phyloP scores from a whole-genome alignment of 257 asterid species.

The Ligustrum vulgare region DNA sequence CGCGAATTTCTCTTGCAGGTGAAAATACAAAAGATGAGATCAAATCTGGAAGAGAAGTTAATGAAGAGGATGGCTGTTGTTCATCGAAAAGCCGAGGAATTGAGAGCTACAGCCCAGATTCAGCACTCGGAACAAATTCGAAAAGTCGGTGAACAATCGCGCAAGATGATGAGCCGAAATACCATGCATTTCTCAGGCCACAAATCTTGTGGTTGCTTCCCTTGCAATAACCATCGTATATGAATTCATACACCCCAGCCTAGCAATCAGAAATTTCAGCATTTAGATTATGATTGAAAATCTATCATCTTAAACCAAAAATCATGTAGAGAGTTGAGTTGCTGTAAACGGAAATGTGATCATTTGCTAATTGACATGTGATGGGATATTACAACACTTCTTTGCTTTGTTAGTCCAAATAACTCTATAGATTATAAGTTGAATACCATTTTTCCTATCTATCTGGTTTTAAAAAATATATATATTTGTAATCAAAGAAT shows the following conservation, averaged over 20 bases:
- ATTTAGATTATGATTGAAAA: background rate
- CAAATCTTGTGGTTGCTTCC: conserved; percentile 80
- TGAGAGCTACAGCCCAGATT: conserved; percentile 71
- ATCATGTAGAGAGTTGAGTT: background rate
- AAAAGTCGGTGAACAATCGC: conserved; percentile 50
- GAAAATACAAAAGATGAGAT: conserved; percentile 90
- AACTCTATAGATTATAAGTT: background rate
- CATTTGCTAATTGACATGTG: background rate
- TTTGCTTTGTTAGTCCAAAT: background rate
- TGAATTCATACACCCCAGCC: background rate
- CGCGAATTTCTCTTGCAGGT: conserved; percentile 45
- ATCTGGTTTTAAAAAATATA: too few relatives aligned
- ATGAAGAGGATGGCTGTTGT: conserved; percentile 93
- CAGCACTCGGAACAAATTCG: conserved; percentile 77
- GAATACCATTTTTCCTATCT: too few relatives aligned
- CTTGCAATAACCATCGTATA: conserved; percentile 57
- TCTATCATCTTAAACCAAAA: background rate
- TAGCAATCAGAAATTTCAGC: background rate
- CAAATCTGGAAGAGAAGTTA: conserved; percentile 79
- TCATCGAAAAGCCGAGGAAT: conserved; percentile 91
- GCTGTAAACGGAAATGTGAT: background rate
- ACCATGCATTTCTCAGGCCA: conserved; percentile 37
- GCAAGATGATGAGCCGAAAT: conserved; percentile 44
- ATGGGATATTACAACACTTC: background rate
- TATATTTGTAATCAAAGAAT: too few relatives aligned